phyloP scores from a whole-genome alignment of 768 basidiomycete genomes.

The Boletus rubroflammeus region DNA sequence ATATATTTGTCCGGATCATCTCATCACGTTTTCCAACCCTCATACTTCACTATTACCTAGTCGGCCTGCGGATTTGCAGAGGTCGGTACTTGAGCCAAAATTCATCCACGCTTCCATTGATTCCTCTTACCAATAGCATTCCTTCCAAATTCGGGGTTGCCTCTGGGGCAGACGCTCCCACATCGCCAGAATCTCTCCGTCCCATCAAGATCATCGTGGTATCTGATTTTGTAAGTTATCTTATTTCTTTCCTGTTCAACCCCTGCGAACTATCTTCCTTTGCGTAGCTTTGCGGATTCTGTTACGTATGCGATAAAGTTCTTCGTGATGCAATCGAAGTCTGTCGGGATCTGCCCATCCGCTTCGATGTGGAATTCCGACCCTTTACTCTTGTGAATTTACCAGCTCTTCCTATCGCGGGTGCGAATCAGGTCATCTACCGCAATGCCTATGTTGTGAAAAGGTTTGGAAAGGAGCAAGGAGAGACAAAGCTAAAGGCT shows the following conservation, averaged over 20 bases:
- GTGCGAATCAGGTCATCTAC: not conserved
- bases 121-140: slow-evolving; percentile 6
- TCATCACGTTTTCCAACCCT: not conserved
- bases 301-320: slow-evolving; percentile 36
- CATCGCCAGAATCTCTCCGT: slow-evolving; percentile 16
- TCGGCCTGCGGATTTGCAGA: slow-evolving; percentile 10
- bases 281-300: slow-evolving; percentile 33
- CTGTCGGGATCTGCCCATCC: slow-evolving; percentile 28
- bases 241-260: not conserved
- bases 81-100: slow-evolving; percentile 4
- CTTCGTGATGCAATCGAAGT: slow-evolving; percentile 33
- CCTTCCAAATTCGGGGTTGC: slow-evolving; percentile 14
- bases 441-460: slow-evolving; percentile 21
- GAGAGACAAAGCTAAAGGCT: slow-evolving; percentile 23
- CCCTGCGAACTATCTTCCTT: not conserved
- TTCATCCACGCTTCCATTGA: not conserved
- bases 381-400: slow-evolving; percentile 26
- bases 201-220: slow-evolving; percentile 31
- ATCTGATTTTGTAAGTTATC: slow-evolving; percentile 29
- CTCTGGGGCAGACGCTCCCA: not conserved
- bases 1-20: not conserved
- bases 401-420: not conserved
- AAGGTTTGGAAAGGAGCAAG: slow-evolving; percentile 26
- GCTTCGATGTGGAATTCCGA: slow-evolving; percentile 32
- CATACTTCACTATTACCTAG: not conserved